These are phyloP conservation scores for Ascochyta viciae-villosae DNA, from an alignment of 2,329 filamentous ascomycete genomes.

Conservation along the genomic window DNA sequence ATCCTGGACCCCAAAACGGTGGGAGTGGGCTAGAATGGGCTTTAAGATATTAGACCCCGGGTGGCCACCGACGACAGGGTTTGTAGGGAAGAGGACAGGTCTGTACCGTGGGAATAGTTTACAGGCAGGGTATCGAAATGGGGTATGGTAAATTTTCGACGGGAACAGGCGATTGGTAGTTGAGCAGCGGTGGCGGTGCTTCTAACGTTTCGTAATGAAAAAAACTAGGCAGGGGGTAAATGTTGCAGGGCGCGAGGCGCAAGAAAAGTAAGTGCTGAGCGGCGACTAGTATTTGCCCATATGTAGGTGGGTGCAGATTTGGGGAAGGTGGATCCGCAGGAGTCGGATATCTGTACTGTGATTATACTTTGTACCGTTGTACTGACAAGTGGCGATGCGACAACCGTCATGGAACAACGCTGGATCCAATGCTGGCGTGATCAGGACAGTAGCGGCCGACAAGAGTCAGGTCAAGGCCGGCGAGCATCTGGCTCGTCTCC, in stretches of 20 bases:
- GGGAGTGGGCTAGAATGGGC: constrained; percentile 67
- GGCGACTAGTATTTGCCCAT: constrained; percentile 41
- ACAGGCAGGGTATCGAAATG: constrained; percentile 37
- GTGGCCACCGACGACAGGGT: constrained; percentile 12
- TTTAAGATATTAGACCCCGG: constrained; percentile 31
- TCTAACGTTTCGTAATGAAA: constrained; percentile 29
- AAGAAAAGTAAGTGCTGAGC: constrained; percentile 46
- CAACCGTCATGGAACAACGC: constrained; percentile 30
- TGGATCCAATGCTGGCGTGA: constrained; percentile 32
- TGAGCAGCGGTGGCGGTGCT: constrained; percentile 29
- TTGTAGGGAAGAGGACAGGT: constrained; percentile 6
- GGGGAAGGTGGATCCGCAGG: constrained; percentile 37
- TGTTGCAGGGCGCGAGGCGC: constrained; percentile 51
- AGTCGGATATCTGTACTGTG: constrained; percentile 28
- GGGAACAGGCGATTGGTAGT: constrained; percentile 35
- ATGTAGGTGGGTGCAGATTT: constrained; percentile 27
- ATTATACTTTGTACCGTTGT: constrained; percentile 26
- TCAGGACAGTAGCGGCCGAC: constrained; percentile 37
- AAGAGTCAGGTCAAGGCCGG: constrained; percentile 31
- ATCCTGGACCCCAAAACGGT: constrained; percentile 73
- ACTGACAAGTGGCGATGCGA: constrained; percentile 26
- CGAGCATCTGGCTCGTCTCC: constrained; percentile 41
- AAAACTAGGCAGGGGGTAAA: constrained; percentile 44
- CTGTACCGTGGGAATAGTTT: constrained; percentile 29
- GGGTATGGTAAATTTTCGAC: constrained; percentile 35